These are phyloP conservation scores for Picocystis sp. DNA, from an alignment of 163 green algal genomes.

Conservation along the genomic window DNA sequence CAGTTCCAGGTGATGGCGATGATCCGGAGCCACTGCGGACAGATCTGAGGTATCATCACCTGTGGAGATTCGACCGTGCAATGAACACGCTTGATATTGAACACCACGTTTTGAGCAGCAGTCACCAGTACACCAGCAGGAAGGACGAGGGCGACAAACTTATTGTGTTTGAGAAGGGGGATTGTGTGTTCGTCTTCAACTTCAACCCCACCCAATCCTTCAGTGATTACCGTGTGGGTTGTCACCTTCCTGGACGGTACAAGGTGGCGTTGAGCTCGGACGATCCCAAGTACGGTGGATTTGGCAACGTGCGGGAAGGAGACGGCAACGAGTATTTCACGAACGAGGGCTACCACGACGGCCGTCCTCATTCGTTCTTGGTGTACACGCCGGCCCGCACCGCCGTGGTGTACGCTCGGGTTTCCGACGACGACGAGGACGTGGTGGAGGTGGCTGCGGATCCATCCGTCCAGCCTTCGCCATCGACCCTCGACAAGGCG, in stretches of 20 bases:
- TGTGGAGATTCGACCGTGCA: constrained; percentile 60
- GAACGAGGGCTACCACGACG: constrained; percentile 42
- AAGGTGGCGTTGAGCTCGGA: constrained; percentile 72
- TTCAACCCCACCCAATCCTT: constrained; percentile 54
- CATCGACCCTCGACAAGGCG: too few species aligned
- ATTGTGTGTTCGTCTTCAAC: constrained; percentile 93
- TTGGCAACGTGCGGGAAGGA: constrained; percentile 66
- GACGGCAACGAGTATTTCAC: constrained; percentile 30
- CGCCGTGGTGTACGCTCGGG: background rate
- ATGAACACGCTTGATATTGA: constrained; percentile 65
- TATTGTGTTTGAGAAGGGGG: constrained; percentile 78
- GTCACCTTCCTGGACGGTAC: background rate
- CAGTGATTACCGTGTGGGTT: constrained; percentile 33
- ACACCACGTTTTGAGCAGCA: constrained; percentile 24
- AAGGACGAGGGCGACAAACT: constrained; percentile 50
- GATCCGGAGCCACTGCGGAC: constrained; percentile 14
- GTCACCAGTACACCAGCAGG: constrained; percentile 27
- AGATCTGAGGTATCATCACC: constrained; percentile 63
- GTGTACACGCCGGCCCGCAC: background rate
- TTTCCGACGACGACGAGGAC: too few species aligned
- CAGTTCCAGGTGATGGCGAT: constrained; percentile 11
- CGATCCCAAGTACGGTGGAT: constrained; percentile 84
- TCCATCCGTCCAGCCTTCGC: too few species aligned
- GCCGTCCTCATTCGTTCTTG: constrained; percentile 61
- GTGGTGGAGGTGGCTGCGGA: too few species aligned